Percentiles rank a stretch among this genome's conserved stretches.
These are phyloP conservation scores for Athelia psychrophila DNA, from an alignment of 1,284 basidiomycete genomes.

Conservation along the genomic window DNA sequence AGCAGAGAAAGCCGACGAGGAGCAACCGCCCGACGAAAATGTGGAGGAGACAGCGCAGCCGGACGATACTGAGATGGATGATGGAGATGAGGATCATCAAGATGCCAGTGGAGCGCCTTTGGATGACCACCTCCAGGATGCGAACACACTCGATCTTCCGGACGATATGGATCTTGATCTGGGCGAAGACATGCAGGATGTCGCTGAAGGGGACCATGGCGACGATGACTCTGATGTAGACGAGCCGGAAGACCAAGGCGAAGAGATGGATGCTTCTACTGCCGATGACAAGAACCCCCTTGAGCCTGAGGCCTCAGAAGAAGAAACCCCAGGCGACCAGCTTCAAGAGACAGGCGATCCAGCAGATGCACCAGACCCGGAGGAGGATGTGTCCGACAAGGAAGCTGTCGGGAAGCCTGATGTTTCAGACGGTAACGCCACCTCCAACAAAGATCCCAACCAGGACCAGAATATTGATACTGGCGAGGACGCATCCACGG, in stretches of 20 bases:
- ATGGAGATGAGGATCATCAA: constrained; percentile 36
- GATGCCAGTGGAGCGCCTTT: constrained; percentile 61
- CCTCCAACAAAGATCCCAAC: constrained; percentile 18
- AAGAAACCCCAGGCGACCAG: background rate
- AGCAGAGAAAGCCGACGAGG: constrained; percentile 31
- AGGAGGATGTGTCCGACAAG: background rate
- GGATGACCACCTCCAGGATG: constrained; percentile 72
- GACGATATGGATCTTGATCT: constrained; percentile 73
- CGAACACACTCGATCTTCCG: constrained; percentile 79
- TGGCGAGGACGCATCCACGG: constrained; percentile 25
- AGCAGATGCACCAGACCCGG: background rate
- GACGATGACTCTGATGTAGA: constrained; percentile 20
- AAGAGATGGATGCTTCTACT: constrained; percentile 14
- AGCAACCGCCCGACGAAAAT: constrained; percentile 32
- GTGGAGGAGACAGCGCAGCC: constrained; percentile 31
- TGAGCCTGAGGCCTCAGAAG: background rate
- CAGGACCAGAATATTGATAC: constrained; percentile 23
- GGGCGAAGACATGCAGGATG: constrained; percentile 28
- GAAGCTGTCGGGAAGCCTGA: background rate
- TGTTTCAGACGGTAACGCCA: background rate
- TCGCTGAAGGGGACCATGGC: constrained; percentile 28
- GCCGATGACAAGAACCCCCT: constrained; percentile 12
- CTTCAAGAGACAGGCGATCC: background rate
- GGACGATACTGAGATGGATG: constrained; percentile 35
- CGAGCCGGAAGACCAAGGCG: constrained; percentile 16